phyloP scores from a whole-genome alignment of 2,329 filamentous ascomycete species.

The Penicillium fuscoglaucum region DNA sequence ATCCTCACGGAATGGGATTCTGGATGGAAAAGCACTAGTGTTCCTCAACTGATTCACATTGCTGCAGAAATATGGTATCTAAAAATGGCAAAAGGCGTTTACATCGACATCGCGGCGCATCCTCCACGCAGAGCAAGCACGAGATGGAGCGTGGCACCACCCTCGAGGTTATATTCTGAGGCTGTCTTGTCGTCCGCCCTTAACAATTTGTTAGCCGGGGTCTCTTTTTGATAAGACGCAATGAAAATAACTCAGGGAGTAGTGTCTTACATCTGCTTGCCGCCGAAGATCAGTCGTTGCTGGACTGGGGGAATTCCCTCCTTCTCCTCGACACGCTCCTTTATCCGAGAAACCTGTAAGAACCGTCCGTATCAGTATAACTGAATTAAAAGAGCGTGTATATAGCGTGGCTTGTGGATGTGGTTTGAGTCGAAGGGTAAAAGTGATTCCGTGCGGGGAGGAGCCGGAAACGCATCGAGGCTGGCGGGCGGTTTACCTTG shows the following conservation, averaged over 20 bases:
- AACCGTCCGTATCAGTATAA: neutral
- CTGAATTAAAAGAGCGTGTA: neutral
- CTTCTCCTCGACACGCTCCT: conserved; percentile 98
- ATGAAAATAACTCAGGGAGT: neutral
- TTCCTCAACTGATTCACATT: conserved; percentile 10
- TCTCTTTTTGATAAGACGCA: neutral
- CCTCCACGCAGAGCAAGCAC: conserved; percentile 92
- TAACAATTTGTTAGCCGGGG: conserved; percentile 3
- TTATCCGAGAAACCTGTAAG: conserved; percentile 82
- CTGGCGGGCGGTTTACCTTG: conserved; percentile 62
- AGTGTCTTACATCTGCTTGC: conserved; percentile 87
- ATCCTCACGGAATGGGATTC: neutral
- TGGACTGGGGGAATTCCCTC: conserved; percentile 97
- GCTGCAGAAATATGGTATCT: conserved; percentile 19
- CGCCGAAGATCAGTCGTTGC: conserved; percentile 92
- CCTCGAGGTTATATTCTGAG: conserved; percentile 83
- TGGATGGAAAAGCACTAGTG: neutral
- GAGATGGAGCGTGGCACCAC: conserved; percentile 89
- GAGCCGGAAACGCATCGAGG: neutral
- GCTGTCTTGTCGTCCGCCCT: conserved; percentile 97
- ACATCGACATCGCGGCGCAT: conserved; percentile 17
- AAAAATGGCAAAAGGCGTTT: conserved; percentile 16
- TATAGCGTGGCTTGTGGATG: neutral
- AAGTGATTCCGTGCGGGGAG: conserved; percentile 1
- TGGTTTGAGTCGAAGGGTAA: neutral